Percentiles rank a stretch among this genome's conserved stretches.
Conservation (phyloP, 116 monocot genomes). For the Posidonia oceanica region DNA sequence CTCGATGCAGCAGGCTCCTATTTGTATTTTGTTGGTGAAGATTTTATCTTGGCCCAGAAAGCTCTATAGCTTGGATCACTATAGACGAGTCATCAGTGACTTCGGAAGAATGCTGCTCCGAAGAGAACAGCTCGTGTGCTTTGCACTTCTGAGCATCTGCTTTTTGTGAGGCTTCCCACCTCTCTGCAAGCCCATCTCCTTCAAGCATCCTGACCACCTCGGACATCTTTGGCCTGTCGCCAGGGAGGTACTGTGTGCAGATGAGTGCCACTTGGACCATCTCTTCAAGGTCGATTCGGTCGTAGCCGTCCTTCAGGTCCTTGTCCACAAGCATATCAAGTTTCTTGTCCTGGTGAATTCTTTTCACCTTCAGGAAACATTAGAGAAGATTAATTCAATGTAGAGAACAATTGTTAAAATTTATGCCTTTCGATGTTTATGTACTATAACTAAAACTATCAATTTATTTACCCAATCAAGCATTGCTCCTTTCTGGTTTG, state of each 20-base stretch:
- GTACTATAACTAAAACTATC: not conserved
- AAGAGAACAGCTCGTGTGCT: conserved; percentile 21
- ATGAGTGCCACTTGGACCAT: conserved; percentile 51
- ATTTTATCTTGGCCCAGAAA: conserved; percentile 27
- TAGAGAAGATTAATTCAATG: not conserved
- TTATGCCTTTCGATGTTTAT: not conserved
- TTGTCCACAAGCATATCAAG: conserved; percentile 52
- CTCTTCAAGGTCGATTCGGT: conserved; percentile 48
- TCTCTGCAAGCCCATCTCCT: conserved; percentile 60
- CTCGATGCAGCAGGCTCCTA: not conserved
- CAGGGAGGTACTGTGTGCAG: conserved; percentile 50
- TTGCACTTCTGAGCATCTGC: conserved; percentile 19
- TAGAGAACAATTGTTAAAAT: not conserved
- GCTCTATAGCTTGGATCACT: conserved; percentile 53
- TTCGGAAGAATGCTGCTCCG: conserved; percentile 36
- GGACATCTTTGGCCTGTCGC: conserved; percentile 49
- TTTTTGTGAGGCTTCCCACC: conserved; percentile 52
- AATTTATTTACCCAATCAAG: conserved; percentile 44
- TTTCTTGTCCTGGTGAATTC: conserved; percentile 47
- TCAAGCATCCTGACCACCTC: conserved; percentile 72
- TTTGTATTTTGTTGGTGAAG: not conserved
- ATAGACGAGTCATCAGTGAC: conserved; percentile 49
- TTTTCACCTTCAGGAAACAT: conserved; percentile 34
- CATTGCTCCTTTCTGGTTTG: conserved; percentile 66
- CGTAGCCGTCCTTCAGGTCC: conserved; percentile 32